Base-by-base conservation (phyloP, 2,329 filamentous ascomycete species). In the Paraphoma sp. region DNA sequence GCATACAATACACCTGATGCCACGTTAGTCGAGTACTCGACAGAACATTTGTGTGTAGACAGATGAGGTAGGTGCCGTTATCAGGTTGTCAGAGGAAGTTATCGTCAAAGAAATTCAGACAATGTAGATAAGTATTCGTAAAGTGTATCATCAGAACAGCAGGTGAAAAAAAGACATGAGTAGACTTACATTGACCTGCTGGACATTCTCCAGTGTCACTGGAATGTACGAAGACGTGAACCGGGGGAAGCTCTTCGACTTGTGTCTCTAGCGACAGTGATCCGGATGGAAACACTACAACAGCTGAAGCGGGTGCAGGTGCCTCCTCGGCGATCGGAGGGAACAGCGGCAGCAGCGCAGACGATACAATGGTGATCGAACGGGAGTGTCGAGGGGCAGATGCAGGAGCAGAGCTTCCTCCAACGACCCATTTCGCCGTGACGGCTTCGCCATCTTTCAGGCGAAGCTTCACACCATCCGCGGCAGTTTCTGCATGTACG, bases 41-140 rank as follows among this genome's bases (percentile, higher is more conserved):
- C 12, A 12, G 16, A 16, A 42, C 45, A n/a, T 56, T 31, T 11
- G 45, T 49, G 30, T 9, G 29, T 48, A 53, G 51, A 53, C 7
- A 51, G 38, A 43, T 50, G 29, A 41, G 44, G 46, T 63, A 52
- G 45, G 59, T 54, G 75, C 77, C 82, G 79, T 80, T 70, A 87
- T 96, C 92, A 96, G 92, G 81, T 89, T 92, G 88, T 94, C 89
- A 94, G 90, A 93, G 87, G 86, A 83, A 83, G 62, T 76, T 83
- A 85, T 95, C 93, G 88, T 96, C 93, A 96, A 89, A 85, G 84
- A 78, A 81, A 81, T 90, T 96, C 94, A 93, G 94, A 91, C 93
- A 98, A 98, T 97, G 94, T 98, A 97, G 94, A 97, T 98, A 98
- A 98, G 93, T 93, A 92, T 95, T 96, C 85, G 79, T 83, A 83